Conservation (phyloP, 2,329 filamentous ascomycete species). For the Rosellinia necatrix region DNA sequence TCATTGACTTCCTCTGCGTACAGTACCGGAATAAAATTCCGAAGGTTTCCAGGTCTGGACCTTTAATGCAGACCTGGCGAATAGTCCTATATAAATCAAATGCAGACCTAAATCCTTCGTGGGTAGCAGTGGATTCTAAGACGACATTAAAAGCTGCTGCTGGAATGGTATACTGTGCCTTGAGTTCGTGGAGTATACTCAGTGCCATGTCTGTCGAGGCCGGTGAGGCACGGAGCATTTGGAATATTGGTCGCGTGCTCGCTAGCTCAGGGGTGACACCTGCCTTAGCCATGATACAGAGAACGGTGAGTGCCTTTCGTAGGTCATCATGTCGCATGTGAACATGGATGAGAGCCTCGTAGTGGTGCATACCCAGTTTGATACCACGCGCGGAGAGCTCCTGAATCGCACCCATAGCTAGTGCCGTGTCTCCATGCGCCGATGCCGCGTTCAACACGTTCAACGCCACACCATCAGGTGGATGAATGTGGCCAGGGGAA, state of each 20-base stretch:
- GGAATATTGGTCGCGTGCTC: slow-evolving; percentile 67
- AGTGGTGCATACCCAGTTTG: slow-evolving; percentile 69
- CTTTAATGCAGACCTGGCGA: slow-evolving; percentile 42
- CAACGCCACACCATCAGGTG: slow-evolving; percentile 67
- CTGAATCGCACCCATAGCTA: slow-evolving; percentile 74
- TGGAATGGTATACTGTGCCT: slow-evolving; percentile 44
- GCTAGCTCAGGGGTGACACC: slow-evolving; percentile 60
- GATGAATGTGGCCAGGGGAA: slow-evolving; percentile 58
- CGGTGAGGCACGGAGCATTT: slow-evolving; percentile 54
- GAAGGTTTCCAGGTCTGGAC: slow-evolving; percentile 45
- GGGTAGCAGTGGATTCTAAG: slow-evolving; percentile 42
- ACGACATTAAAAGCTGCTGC: slow-evolving; percentile 48
- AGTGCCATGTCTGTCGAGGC: slow-evolving; percentile 57
- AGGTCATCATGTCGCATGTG: slow-evolving; percentile 67
- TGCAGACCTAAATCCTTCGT: slow-evolving; percentile 35
- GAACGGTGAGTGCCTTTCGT: slow-evolving; percentile 66
- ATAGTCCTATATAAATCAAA: slow-evolving; percentile 46
- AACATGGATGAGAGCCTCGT: slow-evolving; percentile 76
- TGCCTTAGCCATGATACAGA: slow-evolving; percentile 74
- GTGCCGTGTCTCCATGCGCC: slow-evolving; percentile 65
- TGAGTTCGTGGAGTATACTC: slow-evolving; percentile 59
- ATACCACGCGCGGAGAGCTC: slow-evolving; percentile 63
- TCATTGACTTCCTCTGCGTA: slow-evolving; percentile 37
- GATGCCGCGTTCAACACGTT: slow-evolving; percentile 76
- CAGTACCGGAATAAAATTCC: slow-evolving; percentile 41